Base-by-base conservation (phyloP, 148 eudicot genomes). In the Suaeda aralocaspica region DNA sequence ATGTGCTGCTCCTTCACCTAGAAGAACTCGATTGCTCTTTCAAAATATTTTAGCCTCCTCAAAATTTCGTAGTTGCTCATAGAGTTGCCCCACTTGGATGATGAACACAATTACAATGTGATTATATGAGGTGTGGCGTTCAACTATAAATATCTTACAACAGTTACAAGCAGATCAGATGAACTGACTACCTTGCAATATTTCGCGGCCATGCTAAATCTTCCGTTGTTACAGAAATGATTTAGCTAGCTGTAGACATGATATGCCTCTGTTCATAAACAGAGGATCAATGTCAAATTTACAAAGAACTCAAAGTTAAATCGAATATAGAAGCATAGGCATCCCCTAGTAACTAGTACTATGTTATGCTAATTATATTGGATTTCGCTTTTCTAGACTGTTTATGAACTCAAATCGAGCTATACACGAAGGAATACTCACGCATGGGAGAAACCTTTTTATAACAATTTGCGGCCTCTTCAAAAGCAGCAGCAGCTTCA, bases 41-140 rank as follows among this genome's bases (percentile, higher is more conserved):
- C 89, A 69, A 71, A 79, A 63, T 65, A 83, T 60, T 67, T 77
- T 81, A 61, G 91, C 85, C 66, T 84, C 74, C 71, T 86, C 84
- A 42, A 78, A 75, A 72, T 80, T 76, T 9, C 82, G 83, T 25
- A 79, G 84, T 56, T 80, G 81, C 82, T 83, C 94, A 42, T 72
- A 83, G 59, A 86, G 67, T 11, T 86, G 87, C 46, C 86, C 94
- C 9, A 80, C 82, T 83, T 89, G 91, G 89, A 86, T 72, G 24
- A 74, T 49, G 21, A 68, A 59, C 2, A 61, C 42, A 41, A 65
- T 42, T 0, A 34, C 16, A 16, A 16, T 5, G 21, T 9, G 10
- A 13, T 26, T 5, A 6, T 34, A 14, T 57, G n/a, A 31, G 8
- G 3, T n/a, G 21, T 21, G 44, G 64, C 4, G 42, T 28, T 18